Evolutionary conservation across 2,329 filamentous ascomycete species (phyloP).

Genomic region (Emydomyces testavorans): DNA sequence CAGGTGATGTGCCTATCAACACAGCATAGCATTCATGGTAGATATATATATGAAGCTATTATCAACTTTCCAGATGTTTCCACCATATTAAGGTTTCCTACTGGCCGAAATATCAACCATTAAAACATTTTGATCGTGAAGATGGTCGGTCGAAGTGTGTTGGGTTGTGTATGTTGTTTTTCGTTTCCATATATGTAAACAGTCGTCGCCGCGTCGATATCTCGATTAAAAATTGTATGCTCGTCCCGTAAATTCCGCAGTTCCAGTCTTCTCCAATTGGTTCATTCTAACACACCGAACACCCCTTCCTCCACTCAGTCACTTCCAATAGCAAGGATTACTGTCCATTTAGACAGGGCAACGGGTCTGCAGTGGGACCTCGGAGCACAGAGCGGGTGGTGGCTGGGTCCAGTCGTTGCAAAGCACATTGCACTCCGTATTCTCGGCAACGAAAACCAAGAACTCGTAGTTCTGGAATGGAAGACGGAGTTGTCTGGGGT

Average conservation of each 20-base stretch:
- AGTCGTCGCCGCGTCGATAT: neutral
- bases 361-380: conserved; percentile 25
- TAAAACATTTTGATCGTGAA: too few species aligned
- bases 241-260: neutral
- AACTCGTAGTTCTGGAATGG: conserved; percentile 31
- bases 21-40: too few species aligned
- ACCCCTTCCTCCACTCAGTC: neutral
- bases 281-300: neutral
- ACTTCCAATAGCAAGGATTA: neutral
- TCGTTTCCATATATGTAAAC: neutral
- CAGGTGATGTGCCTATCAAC: too few species aligned
- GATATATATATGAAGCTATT: too few species aligned
- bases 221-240: neutral
- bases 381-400: conserved; percentile 26
- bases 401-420: conserved; percentile 27
- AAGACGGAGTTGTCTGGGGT: conserved; percentile 27
- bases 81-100: too few species aligned
- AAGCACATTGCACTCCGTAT: conserved; percentile 28
- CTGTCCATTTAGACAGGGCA: conserved; percentile 22
- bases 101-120: too few species aligned
- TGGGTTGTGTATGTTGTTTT: neutral
- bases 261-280: neutral
- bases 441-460: conserved; percentile 30
- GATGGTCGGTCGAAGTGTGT: too few species aligned
- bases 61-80: too few species aligned